These are phyloP conservation scores for Neurospora crassa DNA, from an alignment of 2,329 filamentous ascomycete species.

Conservation along the genomic window DNA sequence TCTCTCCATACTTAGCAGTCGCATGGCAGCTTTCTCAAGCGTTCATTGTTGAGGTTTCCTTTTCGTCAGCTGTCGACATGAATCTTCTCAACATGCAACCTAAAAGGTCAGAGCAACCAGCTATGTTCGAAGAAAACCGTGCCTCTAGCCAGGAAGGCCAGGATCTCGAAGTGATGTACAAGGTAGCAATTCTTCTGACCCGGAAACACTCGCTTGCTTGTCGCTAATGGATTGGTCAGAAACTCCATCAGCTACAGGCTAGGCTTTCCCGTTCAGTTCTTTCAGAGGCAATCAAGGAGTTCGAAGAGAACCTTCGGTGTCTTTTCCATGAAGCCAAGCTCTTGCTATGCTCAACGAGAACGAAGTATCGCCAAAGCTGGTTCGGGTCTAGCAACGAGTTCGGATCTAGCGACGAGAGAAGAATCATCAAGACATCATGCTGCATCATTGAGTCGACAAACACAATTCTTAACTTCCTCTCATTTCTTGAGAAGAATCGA, in stretches of 20 bases:
- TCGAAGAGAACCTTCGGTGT: slow-evolving; percentile 6
- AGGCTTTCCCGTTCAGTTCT: slow-evolving; percentile 6
- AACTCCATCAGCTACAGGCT: slow-evolving; percentile 3
- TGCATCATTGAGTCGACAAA: slow-evolving; percentile 8
- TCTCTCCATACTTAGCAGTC: background rate
- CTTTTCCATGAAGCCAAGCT: slow-evolving; percentile 5
- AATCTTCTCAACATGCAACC: background rate
- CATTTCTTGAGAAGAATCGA: slow-evolving; percentile 5
- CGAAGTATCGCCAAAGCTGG: slow-evolving; percentile 1
- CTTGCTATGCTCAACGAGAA: slow-evolving; percentile 5
- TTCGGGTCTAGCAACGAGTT: background rate
- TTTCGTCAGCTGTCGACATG: background rate
- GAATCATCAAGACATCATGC: slow-evolving; percentile 3
- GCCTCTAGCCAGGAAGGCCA: background rate
- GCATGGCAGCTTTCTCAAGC: background rate
- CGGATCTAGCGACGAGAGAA: slow-evolving; percentile 2
- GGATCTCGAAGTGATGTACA: background rate
- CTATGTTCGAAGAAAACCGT: background rate
- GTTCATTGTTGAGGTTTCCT: background rate
- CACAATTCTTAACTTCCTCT: slow-evolving; percentile 9
- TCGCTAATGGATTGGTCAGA: background rate
- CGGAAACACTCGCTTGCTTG: background rate
- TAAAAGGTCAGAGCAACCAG: background rate
- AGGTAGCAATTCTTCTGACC: background rate
- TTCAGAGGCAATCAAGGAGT: slow-evolving; percentile 6